Base-by-base conservation (phyloP, 2,329 filamentous ascomycete species). In the Monilinia laxa region DNA sequence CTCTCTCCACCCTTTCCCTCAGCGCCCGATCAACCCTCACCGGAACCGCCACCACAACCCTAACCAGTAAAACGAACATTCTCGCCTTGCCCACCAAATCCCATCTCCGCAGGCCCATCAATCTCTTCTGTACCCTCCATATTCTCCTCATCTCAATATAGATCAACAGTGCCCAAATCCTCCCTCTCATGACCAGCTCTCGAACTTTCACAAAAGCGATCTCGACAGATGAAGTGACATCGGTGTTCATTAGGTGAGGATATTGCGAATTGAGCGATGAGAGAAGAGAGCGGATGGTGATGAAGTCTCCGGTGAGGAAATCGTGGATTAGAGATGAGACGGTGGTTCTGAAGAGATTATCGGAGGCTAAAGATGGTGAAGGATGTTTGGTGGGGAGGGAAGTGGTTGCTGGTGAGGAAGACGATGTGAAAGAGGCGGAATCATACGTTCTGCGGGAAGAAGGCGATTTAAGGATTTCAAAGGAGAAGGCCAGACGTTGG, bases 241-340 rank as follows among this genome's bases (percentile, higher is more conserved):
- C 77, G 53, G 76, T 73, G 66, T 73, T 77, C 12, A 79, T 73
- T 1, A 79, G 70, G 67, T 77, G 75, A 11, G 78, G 78, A 65
- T 79, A 79, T 64, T 76, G 76, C 9, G 72, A 63, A 55, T 76
- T 74, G 6, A 79, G 68, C 14, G 75, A 73, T 69, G 76, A 75
- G 4, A 79, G 73, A 65, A 76, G 75, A 67, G 73, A 69, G 62
- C 77, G 72, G 28, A 79, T 77, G 18, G 78, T 72, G 2, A 73
- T 72, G 66, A 79, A 79, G 69, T 79, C 78, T 1, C 78, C 78
- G 14, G 75, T 76, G 67, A 79, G 76, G 59, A 79, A 79, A 70
- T 79, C 78, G 20, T 78, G 73, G 7, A 79, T 71, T 52, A 79
- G 76, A 23, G 75, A 73, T 60, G 77, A 76, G 42, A 79, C 78